Evolutionary conservation across 192 early-diverging fungal genomes (phyloP), one percentile per base, ranked within the genome.

Genomic region (Entophlyctis luteolus): DNA sequence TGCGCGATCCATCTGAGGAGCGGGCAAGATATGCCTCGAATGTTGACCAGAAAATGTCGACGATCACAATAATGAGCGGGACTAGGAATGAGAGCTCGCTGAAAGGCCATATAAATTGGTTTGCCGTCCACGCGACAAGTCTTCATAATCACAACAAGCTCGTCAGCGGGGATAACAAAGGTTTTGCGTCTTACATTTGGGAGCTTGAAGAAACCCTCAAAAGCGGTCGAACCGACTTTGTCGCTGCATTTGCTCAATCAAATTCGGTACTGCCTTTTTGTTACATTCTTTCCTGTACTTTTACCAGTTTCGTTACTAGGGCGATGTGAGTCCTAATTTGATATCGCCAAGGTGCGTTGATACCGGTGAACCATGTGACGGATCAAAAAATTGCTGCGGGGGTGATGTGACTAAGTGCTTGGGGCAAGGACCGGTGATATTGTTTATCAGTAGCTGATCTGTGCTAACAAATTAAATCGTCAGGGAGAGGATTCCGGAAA

Each of bases 131-230:
- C 48, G 78, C 72, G 20, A 70, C 69, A 16, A 75, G 72, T 8
- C 72, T 81, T 74, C 65, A 72, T 20, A 68, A 48, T 18, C 42
- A 22, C 14, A 77, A 76, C 49, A 4, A 45, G 54, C 57, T 63
- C 3, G 75, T 81, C 10, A 69, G 65, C 28, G 77, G 77, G 28
- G 80, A 81, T 53, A 81, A 81, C 72, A 81, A 81, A 62, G 80
- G 80, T 4, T 78, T 69, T 55, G 80, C 80, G 20, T 69, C 65
- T 2, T 75, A 75, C 53, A 3, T 71, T 0, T 79, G 72, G 75
- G 79, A 81, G 55, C 27, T 72, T 4, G 59, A 72, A 34, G 48
- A 76, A 62, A 23, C 31, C 20, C 12, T 23, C 16, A 47, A 62
- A 25, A 27, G 27, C 2, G 56, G 57, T 16, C 62, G 71, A 25